These are phyloP conservation scores for Populus hybrid DNA, from an alignment of 441 rosid species.

Conservation along the genomic window DNA sequence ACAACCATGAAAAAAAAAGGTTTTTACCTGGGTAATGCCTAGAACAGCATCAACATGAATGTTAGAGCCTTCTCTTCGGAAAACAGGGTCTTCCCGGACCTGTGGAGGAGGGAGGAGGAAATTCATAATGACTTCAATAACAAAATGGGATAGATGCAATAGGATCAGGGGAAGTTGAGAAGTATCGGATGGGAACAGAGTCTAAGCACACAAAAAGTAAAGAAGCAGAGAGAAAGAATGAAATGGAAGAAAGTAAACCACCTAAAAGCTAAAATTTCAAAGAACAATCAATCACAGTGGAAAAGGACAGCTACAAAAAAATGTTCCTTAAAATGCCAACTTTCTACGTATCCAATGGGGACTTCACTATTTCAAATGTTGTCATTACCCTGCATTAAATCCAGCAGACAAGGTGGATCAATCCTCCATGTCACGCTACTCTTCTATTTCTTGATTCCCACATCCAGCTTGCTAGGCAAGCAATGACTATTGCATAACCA, in stretches of 20 bases:
- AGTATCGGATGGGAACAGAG: background rate
- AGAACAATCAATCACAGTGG: background rate
- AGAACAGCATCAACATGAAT: conserved; percentile 88
- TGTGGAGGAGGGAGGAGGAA: conserved; percentile 18
- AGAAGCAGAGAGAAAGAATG: background rate
- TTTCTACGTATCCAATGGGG: background rate
- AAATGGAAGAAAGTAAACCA: background rate
- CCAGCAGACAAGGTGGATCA: background rate
- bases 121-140: background rate
- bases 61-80: conserved; percentile 92
- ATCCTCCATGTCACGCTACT: background rate
- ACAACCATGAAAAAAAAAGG: background rate
- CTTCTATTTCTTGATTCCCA: background rate
- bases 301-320: background rate
- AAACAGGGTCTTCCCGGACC: conserved; percentile 96
- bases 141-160: background rate
- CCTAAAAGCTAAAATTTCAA: background rate
- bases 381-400: background rate
- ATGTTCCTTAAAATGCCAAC: background rate
- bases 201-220: background rate
- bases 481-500: background rate
- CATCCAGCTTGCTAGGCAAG: background rate
- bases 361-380: background rate
- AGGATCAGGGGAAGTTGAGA: background rate
- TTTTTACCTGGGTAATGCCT: conserved; percentile 77